Percentiles rank a stretch among this genome's conserved stretches.
phyloP scores from a whole-genome alignment of 2,329 filamentous ascomycete genomes.

The Cercospora beticola region DNA sequence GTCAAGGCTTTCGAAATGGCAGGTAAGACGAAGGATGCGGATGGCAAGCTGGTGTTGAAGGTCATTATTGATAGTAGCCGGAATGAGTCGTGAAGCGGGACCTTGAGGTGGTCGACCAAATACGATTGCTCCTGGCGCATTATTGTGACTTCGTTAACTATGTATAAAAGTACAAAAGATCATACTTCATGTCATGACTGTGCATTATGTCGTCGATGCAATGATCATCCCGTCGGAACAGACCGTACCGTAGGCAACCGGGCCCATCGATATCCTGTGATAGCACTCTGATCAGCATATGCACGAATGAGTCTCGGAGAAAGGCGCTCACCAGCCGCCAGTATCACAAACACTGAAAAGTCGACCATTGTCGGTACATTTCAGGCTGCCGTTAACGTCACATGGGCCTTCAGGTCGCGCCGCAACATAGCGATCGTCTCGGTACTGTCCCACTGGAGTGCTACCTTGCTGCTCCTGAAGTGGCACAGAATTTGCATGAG shows the following conservation, averaged over 20 bases:
- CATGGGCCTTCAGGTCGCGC: slow-evolving; percentile 35
- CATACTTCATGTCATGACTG: neutral
- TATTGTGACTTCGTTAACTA: neutral
- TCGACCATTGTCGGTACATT: slow-evolving; percentile 32
- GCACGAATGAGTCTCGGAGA: neutral
- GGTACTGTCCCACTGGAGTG: slow-evolving; percentile 30
- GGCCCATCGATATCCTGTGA: slow-evolving; percentile 34
- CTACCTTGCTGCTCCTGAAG: slow-evolving; percentile 32
- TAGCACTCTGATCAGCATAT: neutral
- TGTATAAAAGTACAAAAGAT: neutral
- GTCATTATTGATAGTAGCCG: slow-evolving; percentile 55
- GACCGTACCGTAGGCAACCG: slow-evolving; percentile 33
- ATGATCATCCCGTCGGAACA: slow-evolving; percentile 27
- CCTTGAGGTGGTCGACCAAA: neutral
- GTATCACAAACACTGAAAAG: slow-evolving; percentile 37
- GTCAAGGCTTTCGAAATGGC: slow-evolving; percentile 69
- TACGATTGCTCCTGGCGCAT: neutral
- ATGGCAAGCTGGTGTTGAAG: slow-evolving; percentile 70
- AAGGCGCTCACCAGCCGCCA: slow-evolving; percentile 30
- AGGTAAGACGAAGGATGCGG: slow-evolving; percentile 64
- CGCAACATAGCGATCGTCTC: slow-evolving; percentile 38
- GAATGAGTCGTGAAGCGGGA: neutral
- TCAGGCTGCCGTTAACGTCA: slow-evolving; percentile 27
- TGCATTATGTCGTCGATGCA: neutral
- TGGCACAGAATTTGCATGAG: slow-evolving; percentile 24